Percentiles rank a stretch among this genome's conserved stretches.
Evolutionary conservation across 169 alveolate species (phyloP).

Genomic region (Perkinsus marinus): DNA sequence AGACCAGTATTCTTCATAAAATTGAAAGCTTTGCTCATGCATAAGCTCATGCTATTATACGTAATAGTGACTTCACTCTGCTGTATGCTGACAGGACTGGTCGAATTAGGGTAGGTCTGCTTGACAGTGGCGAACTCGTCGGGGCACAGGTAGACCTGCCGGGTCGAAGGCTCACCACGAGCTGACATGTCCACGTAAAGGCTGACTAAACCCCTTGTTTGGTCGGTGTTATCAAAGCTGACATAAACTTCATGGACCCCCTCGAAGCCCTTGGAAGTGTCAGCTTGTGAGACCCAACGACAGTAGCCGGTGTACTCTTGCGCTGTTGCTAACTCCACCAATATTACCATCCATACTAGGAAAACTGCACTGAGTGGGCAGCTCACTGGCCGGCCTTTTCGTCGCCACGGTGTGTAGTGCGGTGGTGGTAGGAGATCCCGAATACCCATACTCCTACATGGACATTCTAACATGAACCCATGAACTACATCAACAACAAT

Average conservation of each 20-base stretch:
- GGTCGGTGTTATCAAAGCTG: not conserved
- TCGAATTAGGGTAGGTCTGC: not conserved
- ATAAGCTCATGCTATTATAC: not conserved
- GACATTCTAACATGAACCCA: not conserved
- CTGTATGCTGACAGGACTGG: not conserved
- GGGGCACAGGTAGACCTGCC: not conserved
- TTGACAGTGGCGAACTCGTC: not conserved
- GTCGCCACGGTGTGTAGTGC: not conserved
- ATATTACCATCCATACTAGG: not conserved
- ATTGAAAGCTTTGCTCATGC: not conserved
- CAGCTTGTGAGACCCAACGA: not conserved
- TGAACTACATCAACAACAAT: not conserved
- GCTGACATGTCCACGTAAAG: not conserved
- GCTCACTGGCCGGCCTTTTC: too few relatives aligned
- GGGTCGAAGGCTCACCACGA: not conserved
- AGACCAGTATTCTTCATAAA: not conserved
- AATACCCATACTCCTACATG: not conserved
- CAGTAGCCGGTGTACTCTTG: not conserved
- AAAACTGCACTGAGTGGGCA: not conserved
- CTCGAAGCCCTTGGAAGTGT: not conserved
- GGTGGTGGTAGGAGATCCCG: not conserved
- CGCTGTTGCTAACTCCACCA: not conserved
- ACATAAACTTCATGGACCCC: not conserved
- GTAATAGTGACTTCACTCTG: not conserved
- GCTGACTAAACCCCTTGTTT: not conserved